phyloP scores from a whole-genome alignment of 176 grass and related monocot species.

The Oryza rufipogon region DNA sequence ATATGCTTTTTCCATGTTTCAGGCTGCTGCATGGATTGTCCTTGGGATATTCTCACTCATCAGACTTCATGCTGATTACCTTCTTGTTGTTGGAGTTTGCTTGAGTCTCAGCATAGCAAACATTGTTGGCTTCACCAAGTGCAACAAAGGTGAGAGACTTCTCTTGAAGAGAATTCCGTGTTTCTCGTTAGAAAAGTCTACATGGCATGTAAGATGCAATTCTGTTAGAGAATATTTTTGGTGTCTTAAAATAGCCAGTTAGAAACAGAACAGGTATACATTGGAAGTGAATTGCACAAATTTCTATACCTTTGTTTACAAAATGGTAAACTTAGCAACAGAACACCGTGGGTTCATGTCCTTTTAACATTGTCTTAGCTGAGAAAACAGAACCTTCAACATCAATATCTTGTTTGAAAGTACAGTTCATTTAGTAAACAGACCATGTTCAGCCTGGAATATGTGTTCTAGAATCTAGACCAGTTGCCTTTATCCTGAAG shows the following conservation, averaged over 20 bases:
- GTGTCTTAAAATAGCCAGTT: background rate
- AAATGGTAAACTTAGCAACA: background rate
- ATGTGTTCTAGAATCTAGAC: background rate
- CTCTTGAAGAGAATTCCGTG: too few relatives aligned
- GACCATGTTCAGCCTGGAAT: background rate
- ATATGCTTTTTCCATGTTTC: slow-evolving; percentile 39
- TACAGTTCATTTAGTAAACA: background rate
- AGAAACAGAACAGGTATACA: background rate
- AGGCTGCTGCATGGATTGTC: slow-evolving; percentile 96
- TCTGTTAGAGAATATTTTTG: slow-evolving; percentile 4
- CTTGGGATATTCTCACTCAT: slow-evolving; percentile 97
- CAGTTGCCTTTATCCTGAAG: background rate
- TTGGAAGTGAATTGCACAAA: background rate
- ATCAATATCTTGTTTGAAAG: slow-evolving; percentile 1
- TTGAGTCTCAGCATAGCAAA: slow-evolving; percentile 93
- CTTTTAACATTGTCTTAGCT: background rate
- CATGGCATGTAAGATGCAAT: background rate
- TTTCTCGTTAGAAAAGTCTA: background rate
- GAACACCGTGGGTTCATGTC: background rate
- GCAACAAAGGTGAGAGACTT: slow-evolving; percentile 75
- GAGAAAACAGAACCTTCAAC: background rate
- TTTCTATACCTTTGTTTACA: background rate
- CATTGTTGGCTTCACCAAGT: slow-evolving; percentile 99
- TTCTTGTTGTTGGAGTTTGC: slow-evolving; percentile 96
- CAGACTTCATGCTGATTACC: slow-evolving; percentile 92